Evolutionary conservation across 1,284 basidiomycete genomes (phyloP).

Genomic region (Ceratobasidium sp.): DNA sequence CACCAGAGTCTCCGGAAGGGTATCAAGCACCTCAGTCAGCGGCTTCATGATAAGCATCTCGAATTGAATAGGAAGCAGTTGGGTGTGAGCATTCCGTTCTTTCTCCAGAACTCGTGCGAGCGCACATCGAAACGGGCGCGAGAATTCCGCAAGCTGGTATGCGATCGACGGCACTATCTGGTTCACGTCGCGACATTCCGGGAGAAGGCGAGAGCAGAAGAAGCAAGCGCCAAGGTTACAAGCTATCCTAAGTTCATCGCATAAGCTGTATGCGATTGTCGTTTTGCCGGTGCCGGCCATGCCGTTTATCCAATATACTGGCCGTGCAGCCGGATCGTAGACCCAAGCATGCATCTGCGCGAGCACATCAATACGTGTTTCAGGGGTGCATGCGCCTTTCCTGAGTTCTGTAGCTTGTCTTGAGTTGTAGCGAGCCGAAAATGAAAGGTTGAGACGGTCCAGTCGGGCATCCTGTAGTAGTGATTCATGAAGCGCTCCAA

Average conservation of each 20-base stretch:
- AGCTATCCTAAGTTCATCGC: neutral
- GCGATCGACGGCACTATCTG: neutral
- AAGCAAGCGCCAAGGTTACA: neutral
- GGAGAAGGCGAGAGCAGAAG: neutral
- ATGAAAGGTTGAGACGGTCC: neutral
- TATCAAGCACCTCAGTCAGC: neutral
- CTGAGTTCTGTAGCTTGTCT: neutral
- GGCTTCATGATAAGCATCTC: neutral
- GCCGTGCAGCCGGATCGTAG: neutral
- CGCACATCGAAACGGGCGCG: neutral
- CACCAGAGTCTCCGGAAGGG: neutral
- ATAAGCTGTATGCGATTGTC: neutral
- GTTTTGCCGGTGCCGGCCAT: no score
- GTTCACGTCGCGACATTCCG: neutral
- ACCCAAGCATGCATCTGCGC: neutral
- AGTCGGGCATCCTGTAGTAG: neutral
- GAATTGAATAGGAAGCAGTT: neutral
- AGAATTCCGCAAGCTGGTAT: conserved; percentile 7
- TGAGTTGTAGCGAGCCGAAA: neutral
- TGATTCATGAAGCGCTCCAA: neutral
- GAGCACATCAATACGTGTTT: neutral
- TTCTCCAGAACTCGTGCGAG: neutral
- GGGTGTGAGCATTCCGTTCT: neutral
- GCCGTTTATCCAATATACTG: conserved; percentile 10
- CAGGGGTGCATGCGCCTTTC: neutral